Base-by-base conservation (phyloP, 345 rosid genomes). In the Geranium rotundifolium region DNA sequence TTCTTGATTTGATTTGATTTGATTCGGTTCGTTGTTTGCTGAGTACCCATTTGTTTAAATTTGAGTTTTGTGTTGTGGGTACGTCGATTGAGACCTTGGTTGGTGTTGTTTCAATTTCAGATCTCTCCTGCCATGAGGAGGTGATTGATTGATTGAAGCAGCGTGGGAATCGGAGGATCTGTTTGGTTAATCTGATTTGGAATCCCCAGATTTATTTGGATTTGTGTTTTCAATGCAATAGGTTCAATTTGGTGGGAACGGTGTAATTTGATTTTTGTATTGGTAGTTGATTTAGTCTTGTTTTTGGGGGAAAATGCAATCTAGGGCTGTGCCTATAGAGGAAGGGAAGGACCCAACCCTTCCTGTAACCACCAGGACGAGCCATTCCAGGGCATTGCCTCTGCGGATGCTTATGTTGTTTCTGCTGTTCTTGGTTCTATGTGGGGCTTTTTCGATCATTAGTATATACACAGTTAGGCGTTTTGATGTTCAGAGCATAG, bases 351-450 rank as follows among this genome's bases (percentile, higher is more conserved):
- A 67, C 14, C 58, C 64, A n/a, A 19, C 14, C 34, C 39, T 59
- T 18, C 17, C 50, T 18, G 57, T n/a, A 5, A 14, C 52, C 12
- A 14, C 52, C 52, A 60, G 63, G 60, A 17, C 34, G 29, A 59
- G 49, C 52, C 59, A 67, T 4, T 54, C 31, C 18, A 60, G 69
- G 58, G 59, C 39, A 52, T 63, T 71, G 57, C 81, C 77, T 3
- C 7, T 74, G 59, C 67, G 70, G 67, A 64, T 71, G 17, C 60
- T 78, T 55, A 71, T 66, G 37, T 20, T 78, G 62, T 60, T 65
- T 57, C 50, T 75, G 63, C 5, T 66, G 63, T 66, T 72, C 67
- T 67, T 78, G 62, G 63, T 58, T 64, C 66, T 78, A 15, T 72
- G 72, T 64, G 72, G 72, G 23, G 74, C 74, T 4, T n/a, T 75